A percentile compares a stretch with the other conserved stretches of the same genome.
Evolutionary conservation across 257 asterid species (phyloP).

Genomic region (Cordia subcordata): DNA sequence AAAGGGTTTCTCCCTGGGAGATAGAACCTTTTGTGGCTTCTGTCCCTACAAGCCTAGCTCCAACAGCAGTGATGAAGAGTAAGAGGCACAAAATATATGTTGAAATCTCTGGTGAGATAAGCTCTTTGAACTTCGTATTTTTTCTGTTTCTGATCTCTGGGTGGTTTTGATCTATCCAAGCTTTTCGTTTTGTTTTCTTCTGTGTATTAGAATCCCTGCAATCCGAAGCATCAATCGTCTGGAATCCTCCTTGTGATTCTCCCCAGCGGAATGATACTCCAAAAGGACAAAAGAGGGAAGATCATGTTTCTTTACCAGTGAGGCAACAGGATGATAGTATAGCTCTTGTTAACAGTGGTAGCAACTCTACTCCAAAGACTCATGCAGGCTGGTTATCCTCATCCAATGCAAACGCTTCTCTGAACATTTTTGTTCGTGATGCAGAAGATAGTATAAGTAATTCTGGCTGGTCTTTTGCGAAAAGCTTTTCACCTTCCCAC

Average conservation of each 20-base stretch:
- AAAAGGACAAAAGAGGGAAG: slow-evolving; percentile 27
- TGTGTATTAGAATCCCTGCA: slow-evolving; percentile 32
- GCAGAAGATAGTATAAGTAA: slow-evolving; percentile 47
- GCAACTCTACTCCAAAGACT: slow-evolving; percentile 11
- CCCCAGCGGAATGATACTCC: slow-evolving; percentile 27
- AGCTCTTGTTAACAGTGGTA: slow-evolving; percentile 17
- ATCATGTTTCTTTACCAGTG: slow-evolving; percentile 19
- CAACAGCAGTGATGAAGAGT: slow-evolving; percentile 36
- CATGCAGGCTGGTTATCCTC: slow-evolving; percentile 20
- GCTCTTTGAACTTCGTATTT: background rate
- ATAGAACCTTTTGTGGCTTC: slow-evolving; percentile 62
- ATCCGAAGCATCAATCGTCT: slow-evolving; percentile 45
- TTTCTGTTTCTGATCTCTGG: background rate
- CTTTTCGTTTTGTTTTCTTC: slow-evolving; percentile 3
- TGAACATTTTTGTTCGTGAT: slow-evolving; percentile 39
- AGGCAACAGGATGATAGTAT: background rate
- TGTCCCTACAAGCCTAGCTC: slow-evolving; percentile 33
- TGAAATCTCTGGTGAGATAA: slow-evolving; percentile 48
- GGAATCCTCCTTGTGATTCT: slow-evolving; percentile 46
- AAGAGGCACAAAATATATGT: slow-evolving; percentile 47
- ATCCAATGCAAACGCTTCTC: slow-evolving; percentile 29
- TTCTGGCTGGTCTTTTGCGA: slow-evolving; percentile 51
- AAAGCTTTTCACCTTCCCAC: slow-evolving; percentile 33
- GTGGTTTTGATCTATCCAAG: slow-evolving; percentile 6
- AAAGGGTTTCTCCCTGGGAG: slow-evolving; percentile 86